Evolutionary conservation across 805 yeast species (phyloP).

Genomic region (Saccharomycopsis fibuligera): DNA sequence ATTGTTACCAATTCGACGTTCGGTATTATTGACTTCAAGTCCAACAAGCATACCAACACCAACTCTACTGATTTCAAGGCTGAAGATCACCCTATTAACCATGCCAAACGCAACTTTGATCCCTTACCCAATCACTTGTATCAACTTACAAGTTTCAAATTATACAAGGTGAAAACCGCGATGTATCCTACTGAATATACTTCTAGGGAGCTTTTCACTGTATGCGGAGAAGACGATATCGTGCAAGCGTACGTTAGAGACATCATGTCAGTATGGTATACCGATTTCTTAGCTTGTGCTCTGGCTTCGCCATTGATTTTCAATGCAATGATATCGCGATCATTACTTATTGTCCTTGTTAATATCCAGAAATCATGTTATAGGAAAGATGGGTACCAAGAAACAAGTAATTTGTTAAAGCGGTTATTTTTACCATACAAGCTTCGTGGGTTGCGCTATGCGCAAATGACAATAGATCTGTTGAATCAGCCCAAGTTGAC

Average conservation of each 20-base stretch:
- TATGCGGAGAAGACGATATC: conserved; percentile 15
- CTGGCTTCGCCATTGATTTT: background rate
- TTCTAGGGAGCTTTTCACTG: background rate
- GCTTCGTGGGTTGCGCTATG: background rate
- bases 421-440: background rate
- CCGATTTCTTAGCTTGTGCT: background rate
- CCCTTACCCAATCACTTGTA: conserved; percentile 12
- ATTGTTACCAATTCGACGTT: background rate
- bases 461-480: conserved; percentile 3
- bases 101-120: conserved; percentile 7
- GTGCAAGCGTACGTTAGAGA: conserved; percentile 5
- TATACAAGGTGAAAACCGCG: background rate
- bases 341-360: background rate
- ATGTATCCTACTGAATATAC: background rate
- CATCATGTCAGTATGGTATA: conserved; percentile 6
- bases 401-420: conserved; percentile 65
- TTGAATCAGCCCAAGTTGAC: background rate
- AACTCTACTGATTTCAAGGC: conserved; percentile 6
- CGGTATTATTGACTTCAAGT: conserved; percentile 8
- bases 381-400: conserved; percentile 60
- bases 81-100: conserved; percentile 6
- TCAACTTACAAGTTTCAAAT: background rate
- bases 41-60: conserved; percentile 3
- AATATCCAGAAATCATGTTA: conserved; percentile 6
- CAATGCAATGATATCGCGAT: conserved; percentile 7